phyloP scores from a whole-genome alignment of 148 eudicot genomes.

The Chenopodium suecicum region DNA sequence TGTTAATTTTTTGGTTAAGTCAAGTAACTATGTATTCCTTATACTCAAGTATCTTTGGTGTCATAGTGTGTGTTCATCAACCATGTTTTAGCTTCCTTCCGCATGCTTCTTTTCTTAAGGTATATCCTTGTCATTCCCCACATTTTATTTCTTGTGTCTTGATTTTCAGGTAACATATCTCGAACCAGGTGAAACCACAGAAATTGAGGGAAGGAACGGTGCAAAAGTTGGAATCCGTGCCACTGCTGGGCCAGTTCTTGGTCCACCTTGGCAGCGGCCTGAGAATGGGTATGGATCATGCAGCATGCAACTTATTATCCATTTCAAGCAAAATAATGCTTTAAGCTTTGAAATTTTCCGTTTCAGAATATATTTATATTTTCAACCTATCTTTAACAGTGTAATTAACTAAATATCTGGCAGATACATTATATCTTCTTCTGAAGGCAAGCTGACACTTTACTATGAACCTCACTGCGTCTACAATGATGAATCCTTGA shows the following conservation, averaged over 20 bases:
- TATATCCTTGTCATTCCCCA: neutral
- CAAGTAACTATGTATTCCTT: too few relatives aligned
- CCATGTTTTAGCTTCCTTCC: neutral
- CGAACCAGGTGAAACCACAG: slow-evolving; percentile 78
- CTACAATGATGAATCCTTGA: slow-evolving; percentile 53
- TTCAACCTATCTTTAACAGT: neutral
- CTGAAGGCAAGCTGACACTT: slow-evolving; percentile 53
- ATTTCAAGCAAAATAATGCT: neutral
- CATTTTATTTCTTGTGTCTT: neutral
- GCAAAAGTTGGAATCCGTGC: slow-evolving; percentile 55
- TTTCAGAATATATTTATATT: neutral
- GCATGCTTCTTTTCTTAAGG: neutral
- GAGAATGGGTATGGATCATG: slow-evolving; percentile 70
- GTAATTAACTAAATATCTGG: slow-evolving; percentile 6
- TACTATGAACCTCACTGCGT: slow-evolving; percentile 97
- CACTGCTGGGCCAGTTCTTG: slow-evolving; percentile 91
- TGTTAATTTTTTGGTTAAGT: neutral
- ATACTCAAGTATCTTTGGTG: neutral
- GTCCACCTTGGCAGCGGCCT: slow-evolving; percentile 99
- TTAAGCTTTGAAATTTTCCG: neutral
- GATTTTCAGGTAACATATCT: slow-evolving; percentile 65
- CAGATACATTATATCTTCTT: slow-evolving; percentile 77
- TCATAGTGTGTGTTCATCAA: neutral
- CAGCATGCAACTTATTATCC: neutral
- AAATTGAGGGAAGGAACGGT: slow-evolving; percentile 59